Evolutionary conservation across 805 yeast species (phyloP).

Genomic region (Metschnikowia noctiluminum): DNA sequence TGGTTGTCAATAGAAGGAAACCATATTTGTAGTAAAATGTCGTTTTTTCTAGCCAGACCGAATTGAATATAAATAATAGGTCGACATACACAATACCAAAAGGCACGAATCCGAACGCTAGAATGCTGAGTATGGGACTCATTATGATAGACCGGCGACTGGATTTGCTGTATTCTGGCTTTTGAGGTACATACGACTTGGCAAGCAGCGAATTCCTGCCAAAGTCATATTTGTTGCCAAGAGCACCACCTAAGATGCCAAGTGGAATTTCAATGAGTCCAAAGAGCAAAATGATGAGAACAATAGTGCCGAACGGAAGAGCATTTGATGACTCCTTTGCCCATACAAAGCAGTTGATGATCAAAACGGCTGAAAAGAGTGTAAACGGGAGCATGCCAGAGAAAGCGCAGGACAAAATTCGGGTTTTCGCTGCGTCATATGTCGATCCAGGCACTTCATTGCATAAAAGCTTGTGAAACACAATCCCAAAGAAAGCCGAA

Average conservation of each 20-base stretch:
- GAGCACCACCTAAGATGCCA: slow-evolving; percentile 66
- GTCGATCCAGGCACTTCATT: slow-evolving; percentile 30
- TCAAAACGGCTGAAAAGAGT: slow-evolving; percentile 48
- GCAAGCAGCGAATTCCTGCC: slow-evolving; percentile 20
- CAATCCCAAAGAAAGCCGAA: slow-evolving; percentile 70
- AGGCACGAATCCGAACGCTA: slow-evolving; percentile 69
- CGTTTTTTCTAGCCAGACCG: slow-evolving; percentile 77
- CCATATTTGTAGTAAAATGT: slow-evolving; percentile 80
- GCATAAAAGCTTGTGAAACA: slow-evolving; percentile 55
- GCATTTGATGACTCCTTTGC: slow-evolving; percentile 72
- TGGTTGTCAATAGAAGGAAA: slow-evolving; percentile 59
- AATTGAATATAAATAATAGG: slow-evolving; percentile 64
- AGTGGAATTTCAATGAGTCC: slow-evolving; percentile 70
- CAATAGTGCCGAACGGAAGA: slow-evolving; percentile 72
- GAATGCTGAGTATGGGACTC: slow-evolving; percentile 26
- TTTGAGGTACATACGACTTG: slow-evolving; percentile 7
- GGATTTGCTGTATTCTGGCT: not conserved
- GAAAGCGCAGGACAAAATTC: slow-evolving; percentile 25
- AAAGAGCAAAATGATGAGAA: slow-evolving; percentile 56
- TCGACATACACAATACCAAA: slow-evolving; percentile 82
- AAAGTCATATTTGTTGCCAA: slow-evolving; percentile 39
- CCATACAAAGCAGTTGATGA: slow-evolving; percentile 70
- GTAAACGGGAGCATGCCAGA: slow-evolving; percentile 44
- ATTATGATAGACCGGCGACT: slow-evolving; percentile 21
- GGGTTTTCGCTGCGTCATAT: slow-evolving; percentile 16